Conservation (phyloP, 768 basidiomycete species). For the Ramaria sp. region DNA sequence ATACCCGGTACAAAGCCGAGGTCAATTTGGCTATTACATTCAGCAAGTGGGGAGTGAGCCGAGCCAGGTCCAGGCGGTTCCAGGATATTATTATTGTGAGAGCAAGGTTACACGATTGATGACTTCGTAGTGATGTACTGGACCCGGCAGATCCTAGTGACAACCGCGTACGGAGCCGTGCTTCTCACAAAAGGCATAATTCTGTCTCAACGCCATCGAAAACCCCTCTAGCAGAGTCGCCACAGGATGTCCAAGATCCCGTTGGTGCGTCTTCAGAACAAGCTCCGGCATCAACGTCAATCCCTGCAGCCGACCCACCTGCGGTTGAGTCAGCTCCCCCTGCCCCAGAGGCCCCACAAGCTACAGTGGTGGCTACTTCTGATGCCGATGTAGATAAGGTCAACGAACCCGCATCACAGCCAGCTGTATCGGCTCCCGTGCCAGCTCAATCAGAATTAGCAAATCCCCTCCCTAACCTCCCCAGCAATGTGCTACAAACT, state of each 20-base stretch:
- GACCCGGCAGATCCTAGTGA: neutral
- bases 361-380: neutral
- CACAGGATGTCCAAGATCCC: neutral
- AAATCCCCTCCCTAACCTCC: constrained; percentile 59
- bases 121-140: neutral
- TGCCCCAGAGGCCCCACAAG: neutral
- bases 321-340: neutral
- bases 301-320: neutral
- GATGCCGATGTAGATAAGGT: neutral
- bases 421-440: neutral
- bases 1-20: neutral
- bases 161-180: neutral
- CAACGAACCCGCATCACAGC: neutral
- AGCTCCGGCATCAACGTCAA: neutral
- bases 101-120: neutral
- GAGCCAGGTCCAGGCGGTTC: neutral
- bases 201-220: neutral
- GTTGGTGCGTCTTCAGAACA: neutral
- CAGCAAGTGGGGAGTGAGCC: constrained; percentile 6
- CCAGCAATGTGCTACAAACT: constrained; percentile 46
- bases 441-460: neutral
- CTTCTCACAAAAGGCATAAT: neutral
- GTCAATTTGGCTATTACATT: constrained; percentile 4
- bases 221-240: neutral
- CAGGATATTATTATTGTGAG: constrained; percentile 7